Percentiles rank a stretch among this genome's conserved stretches.
phyloP scores from a whole-genome alignment of 306 rosid genomes.

The Begonia fuchsioides region DNA sequence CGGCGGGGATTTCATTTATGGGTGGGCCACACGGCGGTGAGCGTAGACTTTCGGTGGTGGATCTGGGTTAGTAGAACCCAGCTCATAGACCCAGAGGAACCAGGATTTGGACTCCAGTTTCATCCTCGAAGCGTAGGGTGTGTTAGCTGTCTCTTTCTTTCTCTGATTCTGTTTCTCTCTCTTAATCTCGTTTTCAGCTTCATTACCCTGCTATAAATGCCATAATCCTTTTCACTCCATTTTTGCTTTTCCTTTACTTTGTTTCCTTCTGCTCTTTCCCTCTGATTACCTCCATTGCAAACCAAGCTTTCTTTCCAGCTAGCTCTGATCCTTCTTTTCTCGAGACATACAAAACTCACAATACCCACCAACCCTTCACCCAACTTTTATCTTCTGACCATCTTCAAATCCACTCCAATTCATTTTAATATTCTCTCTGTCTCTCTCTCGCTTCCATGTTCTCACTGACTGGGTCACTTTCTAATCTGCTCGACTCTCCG shows the following conservation, averaged over 20 bases:
- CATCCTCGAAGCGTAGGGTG: too few species aligned
- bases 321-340: slow-evolving; percentile 20
- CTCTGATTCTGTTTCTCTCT: slow-evolving; percentile 6
- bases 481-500: slow-evolving; percentile 21
- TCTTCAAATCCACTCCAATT: slow-evolving; percentile 13
- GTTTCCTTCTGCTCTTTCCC: slow-evolving; percentile 18
- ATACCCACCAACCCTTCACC: slow-evolving; percentile 21
- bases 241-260: slow-evolving; percentile 58
- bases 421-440: slow-evolving; percentile 2
- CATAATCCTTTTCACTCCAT: slow-evolving; percentile 20
- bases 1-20: too few species aligned
- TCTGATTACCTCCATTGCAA: slow-evolving; percentile 58
- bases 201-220: slow-evolving; percentile 25
- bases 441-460: slow-evolving; percentile 11
- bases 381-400: slow-evolving; percentile 19
- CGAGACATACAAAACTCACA: slow-evolving; percentile 11
- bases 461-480: slow-evolving; percentile 31
- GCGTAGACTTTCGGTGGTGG: too few species aligned
- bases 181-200: slow-evolving; percentile 14
- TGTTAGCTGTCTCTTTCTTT: not conserved
- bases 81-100: too few species aligned
- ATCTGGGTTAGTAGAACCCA: too few species aligned
- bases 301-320: slow-evolving; percentile 62
- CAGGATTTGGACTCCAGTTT: too few species aligned
- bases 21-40: too few species aligned